Percentiles rank a stretch among this genome's conserved stretches.
Evolutionary conservation across 192 early-diverging fungal genomes (phyloP).

Genomic region (Backusella circina): DNA sequence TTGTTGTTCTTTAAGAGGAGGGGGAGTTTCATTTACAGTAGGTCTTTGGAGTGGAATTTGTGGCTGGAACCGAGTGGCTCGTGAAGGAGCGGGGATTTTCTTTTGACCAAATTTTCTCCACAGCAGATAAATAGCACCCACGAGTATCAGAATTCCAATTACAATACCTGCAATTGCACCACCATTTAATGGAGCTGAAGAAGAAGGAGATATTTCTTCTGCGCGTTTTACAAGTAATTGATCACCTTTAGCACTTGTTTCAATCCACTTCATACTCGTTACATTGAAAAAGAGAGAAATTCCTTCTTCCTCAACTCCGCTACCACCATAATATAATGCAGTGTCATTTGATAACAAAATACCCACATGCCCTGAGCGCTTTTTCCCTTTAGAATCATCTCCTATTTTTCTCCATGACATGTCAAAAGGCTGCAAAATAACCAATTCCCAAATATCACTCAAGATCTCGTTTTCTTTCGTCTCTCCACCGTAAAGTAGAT

Average conservation of each 20-base stretch:
- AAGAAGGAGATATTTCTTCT: neutral
- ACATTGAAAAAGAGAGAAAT: neutral
- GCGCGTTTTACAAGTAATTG: neutral
- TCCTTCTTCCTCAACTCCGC: neutral
- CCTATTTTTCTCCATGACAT: neutral
- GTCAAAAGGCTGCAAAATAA: neutral
- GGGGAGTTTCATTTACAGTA: neutral
- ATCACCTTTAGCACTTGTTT: neutral
- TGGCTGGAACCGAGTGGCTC: slow-evolving; percentile 2
- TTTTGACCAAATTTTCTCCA: neutral
- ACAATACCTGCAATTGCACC: neutral
- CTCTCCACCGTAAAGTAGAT: slow-evolving; percentile 5
- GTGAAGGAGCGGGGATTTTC: neutral
- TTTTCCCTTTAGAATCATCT: neutral
- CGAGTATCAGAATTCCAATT: neutral
- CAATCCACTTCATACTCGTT: neutral
- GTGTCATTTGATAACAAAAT: neutral
- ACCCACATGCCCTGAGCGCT: neutral
- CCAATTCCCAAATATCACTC: neutral
- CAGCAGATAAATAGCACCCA: neutral
- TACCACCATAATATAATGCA: neutral
- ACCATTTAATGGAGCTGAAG: neutral
- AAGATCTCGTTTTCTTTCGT: neutral
- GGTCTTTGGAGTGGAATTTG: neutral
- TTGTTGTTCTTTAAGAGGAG: neutral